Evolutionary conservation across 2,329 filamentous ascomycete genomes (phyloP), one percentile per base, ranked within the genome.

Genomic region (Apiospora rasikravindrae): DNA sequence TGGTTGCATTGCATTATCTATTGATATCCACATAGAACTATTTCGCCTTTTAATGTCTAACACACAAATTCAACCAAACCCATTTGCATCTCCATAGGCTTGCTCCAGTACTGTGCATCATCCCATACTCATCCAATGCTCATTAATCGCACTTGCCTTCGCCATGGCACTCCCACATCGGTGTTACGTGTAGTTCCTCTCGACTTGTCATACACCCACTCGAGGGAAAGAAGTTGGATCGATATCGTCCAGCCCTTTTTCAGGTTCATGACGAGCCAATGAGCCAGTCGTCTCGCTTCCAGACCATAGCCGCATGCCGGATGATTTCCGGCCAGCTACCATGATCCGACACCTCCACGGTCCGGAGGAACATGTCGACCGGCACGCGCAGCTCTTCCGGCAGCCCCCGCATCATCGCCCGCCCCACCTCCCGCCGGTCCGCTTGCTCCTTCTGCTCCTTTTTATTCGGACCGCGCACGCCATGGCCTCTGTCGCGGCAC

Each of bases 41-140:
- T 64, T 64, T 64, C 57, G 40, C 29, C n/a, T 64, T 64, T 64
- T 64, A 64, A 64, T 64, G 33, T 40, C 19, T 64, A 64, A 40
- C 16, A 22, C 19, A n/a, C 24, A 14, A 26, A 4, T 29, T n/a
- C 33, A 40, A 64, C 4, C 16, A 64, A 61, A 64, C 2, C 33
- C 1, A 37, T 7, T 6, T 2, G 3, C 19, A 40, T 19, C 29
- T 37, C 29, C 11, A 51, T 51, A 26, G n/a, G n/a, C n/a, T n/a
- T 24, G 47, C 22, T 47, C 13, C 24, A 57, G 4, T 61, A 37
- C 24, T 3, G 53, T 37, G 53, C 29, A 61, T 6, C 4, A 10
- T 22, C 13, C 1, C n/a, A 2, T n/a, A 7, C 5, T 61, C 19
- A 47, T 47, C 4, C 19, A 14, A 22, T 11, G 22, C 22, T n/a